Base-by-base conservation (phyloP, 2,329 filamentous ascomycete species). In the Bipolaris zeicola region DNA sequence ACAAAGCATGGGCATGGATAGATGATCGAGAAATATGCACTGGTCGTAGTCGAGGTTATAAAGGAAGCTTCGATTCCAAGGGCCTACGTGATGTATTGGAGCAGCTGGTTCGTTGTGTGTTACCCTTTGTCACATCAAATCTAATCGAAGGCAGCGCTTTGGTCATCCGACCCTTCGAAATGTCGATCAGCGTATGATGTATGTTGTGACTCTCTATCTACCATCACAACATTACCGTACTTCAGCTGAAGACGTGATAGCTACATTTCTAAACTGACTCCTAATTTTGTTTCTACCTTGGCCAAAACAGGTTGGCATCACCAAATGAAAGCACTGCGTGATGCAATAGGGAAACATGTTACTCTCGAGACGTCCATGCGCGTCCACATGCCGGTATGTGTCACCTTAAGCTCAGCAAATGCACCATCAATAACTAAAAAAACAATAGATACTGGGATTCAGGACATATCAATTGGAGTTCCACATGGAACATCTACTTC, bases 101-200 rank as follows among this genome's bases (percentile, higher is more conserved):
- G 2, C n/a, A 44, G 24, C 10, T 5, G 18, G 44, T 46, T 20
- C 13, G 31, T 14, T 7, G 11, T 36, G 2, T 33, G 10, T 8
- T 10, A 5, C n/a, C 6, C 6, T 16, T 10, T n/a, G 11, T 20
- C 11, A 20, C n/a, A 36, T 7, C 13, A 24, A 8, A 24, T 5
- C 31, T 46, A 36, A 46, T 14, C 4, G 8, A n/a, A 36, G 8
- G 31, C 10, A 46, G 44, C 44, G 44, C 13, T 46, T 36, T 8
- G 11, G 28, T 6, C 44, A 36, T 18, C 24, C 22, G 3, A 8
- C 16, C 14, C 18, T 33, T 52, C 28, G 26, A 18, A 34, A 59
- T 46, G 56, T 46, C 38, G 56, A 57, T 39, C 52, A 44, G 1
- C 49, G 59, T 6, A 26, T 59, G 22, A 55, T 62, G 56, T 61